A percentile compares a stretch with the other conserved stretches of the same genome.
These are phyloP conservation scores for Rheum nobile DNA, from an alignment of 148 eudicot species.

Conservation along the genomic window DNA sequence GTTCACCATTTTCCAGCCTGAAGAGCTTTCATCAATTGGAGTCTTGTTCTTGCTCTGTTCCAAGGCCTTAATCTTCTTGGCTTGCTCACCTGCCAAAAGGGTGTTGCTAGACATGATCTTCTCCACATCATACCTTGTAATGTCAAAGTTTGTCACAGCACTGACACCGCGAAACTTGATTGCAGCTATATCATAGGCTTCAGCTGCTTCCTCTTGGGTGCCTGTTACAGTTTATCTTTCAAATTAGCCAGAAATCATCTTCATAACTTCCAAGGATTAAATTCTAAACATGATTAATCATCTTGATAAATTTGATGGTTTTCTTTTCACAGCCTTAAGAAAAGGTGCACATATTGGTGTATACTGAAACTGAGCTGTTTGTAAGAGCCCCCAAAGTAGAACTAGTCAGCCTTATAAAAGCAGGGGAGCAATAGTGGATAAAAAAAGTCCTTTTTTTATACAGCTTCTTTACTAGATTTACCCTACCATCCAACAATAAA, in stretches of 20 bases:
- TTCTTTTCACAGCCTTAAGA: too few species aligned
- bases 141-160: constrained; percentile 86
- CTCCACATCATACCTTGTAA: constrained; percentile 67
- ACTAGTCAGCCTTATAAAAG: constrained; percentile 31
- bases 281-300: too few species aligned
- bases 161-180: constrained; percentile 79
- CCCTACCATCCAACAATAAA: too few species aligned
- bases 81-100: constrained; percentile 66
- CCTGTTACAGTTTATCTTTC: too few species aligned
- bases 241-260: neutral
- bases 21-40: too few species aligned
- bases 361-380: neutral
- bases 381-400: constrained; percentile 5
- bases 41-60: neutral
- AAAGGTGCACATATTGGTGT: too few species aligned
- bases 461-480: too few species aligned
- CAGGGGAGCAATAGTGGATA: constrained; percentile 22
- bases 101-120: constrained; percentile 73
- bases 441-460: constrained; percentile 2
- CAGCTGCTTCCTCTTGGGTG: constrained; percentile 98
- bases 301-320: too few species aligned
- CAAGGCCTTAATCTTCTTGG: constrained; percentile 46
- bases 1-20: too few species aligned
- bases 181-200: constrained; percentile 91
- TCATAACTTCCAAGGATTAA: too few species aligned